These are phyloP conservation scores for Chenopodium album DNA, from an alignment of 148 eudicot species.

Conservation along the genomic window DNA sequence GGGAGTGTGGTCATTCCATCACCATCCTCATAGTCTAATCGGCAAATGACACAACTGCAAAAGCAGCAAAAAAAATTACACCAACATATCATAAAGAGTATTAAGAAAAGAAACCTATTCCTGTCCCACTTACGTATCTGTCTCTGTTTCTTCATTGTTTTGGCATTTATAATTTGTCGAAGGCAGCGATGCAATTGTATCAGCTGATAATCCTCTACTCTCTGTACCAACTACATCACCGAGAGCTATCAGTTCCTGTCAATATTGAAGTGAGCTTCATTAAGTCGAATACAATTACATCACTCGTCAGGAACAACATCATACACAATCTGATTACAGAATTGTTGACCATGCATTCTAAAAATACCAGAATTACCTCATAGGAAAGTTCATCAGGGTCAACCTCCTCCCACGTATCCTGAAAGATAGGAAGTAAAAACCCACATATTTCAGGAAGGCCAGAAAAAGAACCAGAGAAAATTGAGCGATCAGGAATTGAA, in stretches of 20 bases:
- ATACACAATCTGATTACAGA: background rate
- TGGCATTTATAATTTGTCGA: constrained; percentile 60
- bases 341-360: background rate
- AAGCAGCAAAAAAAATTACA: constrained; percentile 17
- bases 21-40: constrained; percentile 87
- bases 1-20: constrained; percentile 76
- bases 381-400: constrained; percentile 97
- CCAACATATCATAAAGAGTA: constrained; percentile 13
- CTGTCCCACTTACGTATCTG: constrained; percentile 61
- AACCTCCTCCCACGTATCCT: constrained; percentile 96
- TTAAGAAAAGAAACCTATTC: background rate
- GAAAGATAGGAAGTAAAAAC: constrained; percentile 20
- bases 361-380: constrained; percentile 53
- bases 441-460: constrained; percentile 14
- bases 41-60: constrained; percentile 92
- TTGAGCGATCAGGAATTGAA: background rate
- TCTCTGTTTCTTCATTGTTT: constrained; percentile 53
- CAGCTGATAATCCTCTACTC: constrained; percentile 90
- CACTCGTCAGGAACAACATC: too few relatives aligned
- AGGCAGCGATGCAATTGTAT: constrained; percentile 82
- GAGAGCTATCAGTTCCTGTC: constrained; percentile 71
- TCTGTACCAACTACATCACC: constrained; percentile 95
- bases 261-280: constrained; percentile 24
- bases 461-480: background rate
- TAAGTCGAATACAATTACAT: background rate